Percentiles rank a stretch among this genome's conserved stretches.
Conservation (phyloP, 2,329 filamentous ascomycete genomes). For the Phialophora chinensis region DNA sequence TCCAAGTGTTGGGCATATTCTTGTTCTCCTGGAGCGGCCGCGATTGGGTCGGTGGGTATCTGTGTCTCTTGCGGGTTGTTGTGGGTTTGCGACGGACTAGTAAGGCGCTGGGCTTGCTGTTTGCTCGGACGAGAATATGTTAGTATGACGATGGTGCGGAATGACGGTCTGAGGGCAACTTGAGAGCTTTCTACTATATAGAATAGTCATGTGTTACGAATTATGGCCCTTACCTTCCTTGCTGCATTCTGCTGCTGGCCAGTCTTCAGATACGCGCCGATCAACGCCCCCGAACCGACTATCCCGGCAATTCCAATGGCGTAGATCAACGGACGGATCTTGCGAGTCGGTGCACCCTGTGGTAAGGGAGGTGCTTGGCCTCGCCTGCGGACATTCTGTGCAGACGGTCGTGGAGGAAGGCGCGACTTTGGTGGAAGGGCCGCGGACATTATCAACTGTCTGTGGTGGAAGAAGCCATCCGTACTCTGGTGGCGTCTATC, state of each 20-base stretch:
- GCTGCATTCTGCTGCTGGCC: slow-evolving; percentile 21
- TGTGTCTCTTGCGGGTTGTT: slow-evolving; percentile 1
- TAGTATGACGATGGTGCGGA: not conserved
- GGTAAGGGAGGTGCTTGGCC: not conserved
- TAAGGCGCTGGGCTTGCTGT: slow-evolving; percentile 7
- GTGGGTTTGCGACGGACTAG: not conserved
- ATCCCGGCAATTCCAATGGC: slow-evolving; percentile 34
- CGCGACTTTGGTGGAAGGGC: slow-evolving; percentile 8
- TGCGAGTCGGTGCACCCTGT: slow-evolving; percentile 7
- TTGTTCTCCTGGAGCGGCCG: not conserved
- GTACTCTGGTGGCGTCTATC: not conserved
- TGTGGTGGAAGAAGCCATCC: slow-evolving; percentile 5
- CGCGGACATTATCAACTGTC: slow-evolving; percentile 16
- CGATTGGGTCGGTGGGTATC: not conserved
- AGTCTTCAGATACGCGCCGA: slow-evolving; percentile 33
- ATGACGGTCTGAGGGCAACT: not conserved
- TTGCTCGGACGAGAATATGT: not conserved
- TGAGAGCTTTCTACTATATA: not conserved
- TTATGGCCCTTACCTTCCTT: slow-evolving; percentile 13
- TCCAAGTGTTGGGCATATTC: slow-evolving; percentile 21
- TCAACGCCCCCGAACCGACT: slow-evolving; percentile 32
- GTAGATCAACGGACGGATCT: slow-evolving; percentile 30
- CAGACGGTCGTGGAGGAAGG: not conserved
- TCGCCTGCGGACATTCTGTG: not conserved
- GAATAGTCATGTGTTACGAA: not conserved